Conservation (phyloP, 371 early-diverging fungal genomes). For the Mucor irregularis region DNA sequence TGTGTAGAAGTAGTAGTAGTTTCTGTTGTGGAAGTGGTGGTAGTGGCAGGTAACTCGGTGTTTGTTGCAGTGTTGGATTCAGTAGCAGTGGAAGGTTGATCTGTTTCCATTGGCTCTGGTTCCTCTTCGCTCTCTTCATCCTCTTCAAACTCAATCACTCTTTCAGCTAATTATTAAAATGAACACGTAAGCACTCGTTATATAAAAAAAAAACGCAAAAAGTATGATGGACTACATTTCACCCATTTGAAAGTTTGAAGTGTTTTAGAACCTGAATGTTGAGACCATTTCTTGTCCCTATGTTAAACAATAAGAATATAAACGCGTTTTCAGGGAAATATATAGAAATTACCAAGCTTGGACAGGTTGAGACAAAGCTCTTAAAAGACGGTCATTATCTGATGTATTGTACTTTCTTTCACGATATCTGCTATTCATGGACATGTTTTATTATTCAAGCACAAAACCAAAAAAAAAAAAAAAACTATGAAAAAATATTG, state of each 20-base stretch:
- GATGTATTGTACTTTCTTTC: slow-evolving; percentile 48
- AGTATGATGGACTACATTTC: slow-evolving; percentile 38
- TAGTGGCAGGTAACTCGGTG: background rate
- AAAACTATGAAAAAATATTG: background rate
- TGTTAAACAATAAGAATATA: background rate
- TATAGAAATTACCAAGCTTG: slow-evolving; percentile 42
- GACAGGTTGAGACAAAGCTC: slow-evolving; percentile 51
- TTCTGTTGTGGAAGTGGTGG: background rate
- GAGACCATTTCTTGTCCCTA: slow-evolving; percentile 65
- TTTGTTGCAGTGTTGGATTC: background rate
- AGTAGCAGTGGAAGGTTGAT: background rate
- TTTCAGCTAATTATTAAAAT: slow-evolving; percentile 49
- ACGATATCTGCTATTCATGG: slow-evolving; percentile 37
- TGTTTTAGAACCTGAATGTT: slow-evolving; percentile 48
- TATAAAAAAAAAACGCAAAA: slow-evolving; percentile 1
- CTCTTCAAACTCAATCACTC: slow-evolving; percentile 48
- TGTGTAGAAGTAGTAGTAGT: background rate
- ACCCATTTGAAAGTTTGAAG: slow-evolving; percentile 60
- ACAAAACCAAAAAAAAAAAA: too few species aligned
- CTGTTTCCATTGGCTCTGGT: slow-evolving; percentile 16
- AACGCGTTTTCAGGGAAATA: background rate
- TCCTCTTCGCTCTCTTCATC: slow-evolving; percentile 37
- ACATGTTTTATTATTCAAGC: background rate
- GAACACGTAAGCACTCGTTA: too few species aligned
- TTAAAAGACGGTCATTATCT: slow-evolving; percentile 46